Base-by-base conservation (phyloP, 1,139 yeast genomes). In the Kluyveromyces marxianus region DNA sequence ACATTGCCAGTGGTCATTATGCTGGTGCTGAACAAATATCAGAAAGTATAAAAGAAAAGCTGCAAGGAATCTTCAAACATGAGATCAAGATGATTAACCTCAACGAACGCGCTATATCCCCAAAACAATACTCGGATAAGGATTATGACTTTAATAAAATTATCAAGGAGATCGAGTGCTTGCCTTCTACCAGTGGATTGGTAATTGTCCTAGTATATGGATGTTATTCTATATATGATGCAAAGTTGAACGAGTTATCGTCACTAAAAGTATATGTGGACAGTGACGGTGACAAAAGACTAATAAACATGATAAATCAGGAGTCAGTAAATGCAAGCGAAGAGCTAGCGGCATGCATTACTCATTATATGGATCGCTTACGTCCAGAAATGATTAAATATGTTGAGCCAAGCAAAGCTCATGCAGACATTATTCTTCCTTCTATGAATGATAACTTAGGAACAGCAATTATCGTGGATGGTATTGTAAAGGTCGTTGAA, bases 391-490 rank as follows among this genome's bases (percentile, higher is more conserved):
- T 83, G 83, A 76, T 73, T 51, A 77, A 81, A 53, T 85, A 75
- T 59, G 82, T 89, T 10, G 75, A 75, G 40, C 88, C 86, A 32
- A 87, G 96, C 2, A 83, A 84, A 62, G 81, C 81, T 49, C 74
- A 69, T 50, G 95, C 96, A 2, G 96, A 89, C 62, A 79, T 88
- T 14, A 78, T 89, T 38, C 72, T 89, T 59, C 96, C 96, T 3
- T 70, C 82, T 44, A 89, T 88, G 14, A 54, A 54, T 40, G 65
- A 59, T 29, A 44, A 45, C 10, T 48, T 61, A 10, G 90, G 94
- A 2, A 73, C 83, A 7, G 69, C 73, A 6, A 71, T 89, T 49
- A 75, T 89, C 7, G 79, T 86, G n/a, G 92, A 86, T 59, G 96
- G 95, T 1, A 69, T 87, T 8, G 65, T 69, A 51, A 69, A 82